Conservation (phyloP, 208 protist genomes). For the Porcisia hertigi region DNA sequence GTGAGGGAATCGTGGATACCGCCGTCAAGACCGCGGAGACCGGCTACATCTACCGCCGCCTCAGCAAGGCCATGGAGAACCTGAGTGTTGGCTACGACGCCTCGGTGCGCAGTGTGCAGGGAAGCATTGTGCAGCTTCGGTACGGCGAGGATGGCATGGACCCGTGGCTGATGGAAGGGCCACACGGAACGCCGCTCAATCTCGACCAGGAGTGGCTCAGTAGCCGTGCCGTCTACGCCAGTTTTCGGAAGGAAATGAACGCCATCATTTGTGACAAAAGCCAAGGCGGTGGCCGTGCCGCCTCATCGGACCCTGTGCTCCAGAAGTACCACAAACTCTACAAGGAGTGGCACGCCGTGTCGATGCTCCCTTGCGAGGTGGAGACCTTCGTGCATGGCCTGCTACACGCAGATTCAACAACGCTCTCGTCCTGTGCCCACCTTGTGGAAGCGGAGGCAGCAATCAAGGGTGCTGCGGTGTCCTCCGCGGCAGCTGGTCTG, state of each 20-base stretch:
- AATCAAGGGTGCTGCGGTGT: slow-evolving; percentile 1
- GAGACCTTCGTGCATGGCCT: slow-evolving; percentile 40
- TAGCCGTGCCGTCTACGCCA: slow-evolving; percentile 58
- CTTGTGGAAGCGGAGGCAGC: slow-evolving; percentile 14
- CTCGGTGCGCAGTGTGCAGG: slow-evolving; percentile 95
- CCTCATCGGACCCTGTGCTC: slow-evolving; percentile 3
- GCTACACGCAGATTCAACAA: slow-evolving; percentile 40
- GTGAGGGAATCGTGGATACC: slow-evolving; percentile 99
- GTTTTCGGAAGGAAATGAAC: slow-evolving; percentile 26
- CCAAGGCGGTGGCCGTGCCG: not conserved
- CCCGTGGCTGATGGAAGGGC: slow-evolving; percentile 97
- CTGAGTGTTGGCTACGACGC: slow-evolving; percentile 98
- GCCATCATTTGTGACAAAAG: not conserved
- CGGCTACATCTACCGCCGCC: slow-evolving; percentile 99
- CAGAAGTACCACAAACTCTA: slow-evolving; percentile 15
- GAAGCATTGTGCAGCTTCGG: slow-evolving; percentile 95
- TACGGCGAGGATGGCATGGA: slow-evolving; percentile 99
- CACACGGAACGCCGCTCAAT: slow-evolving; percentile 73
- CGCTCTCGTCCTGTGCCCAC: slow-evolving; percentile 32
- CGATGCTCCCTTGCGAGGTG: slow-evolving; percentile 62
- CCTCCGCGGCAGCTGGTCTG: slow-evolving; percentile 9
- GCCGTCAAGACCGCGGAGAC: slow-evolving; percentile 99
- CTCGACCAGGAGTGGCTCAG: slow-evolving; percentile 85
- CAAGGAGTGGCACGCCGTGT: slow-evolving; percentile 39
- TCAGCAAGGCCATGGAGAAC: slow-evolving; percentile 99